Conservation (phyloP, 208 protist species). For the Trypanosoma cruzi region DNA sequence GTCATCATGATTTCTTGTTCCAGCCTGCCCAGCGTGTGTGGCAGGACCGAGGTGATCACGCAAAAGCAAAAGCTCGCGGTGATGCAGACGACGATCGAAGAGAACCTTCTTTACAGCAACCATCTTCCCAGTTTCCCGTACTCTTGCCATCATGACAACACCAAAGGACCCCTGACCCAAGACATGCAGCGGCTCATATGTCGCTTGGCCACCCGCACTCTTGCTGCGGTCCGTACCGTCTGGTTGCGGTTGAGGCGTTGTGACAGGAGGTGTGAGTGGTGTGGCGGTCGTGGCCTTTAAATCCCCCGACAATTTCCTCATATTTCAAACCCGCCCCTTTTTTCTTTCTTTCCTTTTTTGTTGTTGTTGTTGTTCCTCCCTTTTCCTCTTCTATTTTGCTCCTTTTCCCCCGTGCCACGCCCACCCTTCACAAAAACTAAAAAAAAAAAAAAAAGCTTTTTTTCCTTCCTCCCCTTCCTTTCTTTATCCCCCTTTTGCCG, state of each 20-base stretch:
- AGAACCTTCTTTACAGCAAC: slow-evolving; percentile 99
- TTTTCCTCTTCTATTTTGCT: too few relatives aligned
- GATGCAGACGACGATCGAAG: slow-evolving; percentile 97
- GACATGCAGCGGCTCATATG: slow-evolving; percentile 72
- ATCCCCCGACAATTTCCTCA: not conserved
- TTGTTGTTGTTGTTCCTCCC: too few relatives aligned
- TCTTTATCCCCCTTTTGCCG: too few relatives aligned
- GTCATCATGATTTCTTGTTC: not conserved
- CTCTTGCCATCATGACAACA: slow-evolving; percentile 93
- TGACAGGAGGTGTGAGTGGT: not conserved
- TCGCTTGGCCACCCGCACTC: slow-evolving; percentile 3
- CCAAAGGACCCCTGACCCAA: slow-evolving; percentile 98
- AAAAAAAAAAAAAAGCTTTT: too few relatives aligned
- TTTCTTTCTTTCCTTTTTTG: not conserved
- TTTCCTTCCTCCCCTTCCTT: too few relatives aligned
- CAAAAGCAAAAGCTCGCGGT: slow-evolving; percentile 98
- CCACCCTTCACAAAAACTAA: too few relatives aligned
- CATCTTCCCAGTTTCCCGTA: slow-evolving; percentile 73
- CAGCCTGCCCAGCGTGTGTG: not conserved
- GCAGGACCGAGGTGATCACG: slow-evolving; percentile 50
- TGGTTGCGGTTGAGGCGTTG: not conserved
- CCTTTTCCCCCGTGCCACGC: too few relatives aligned
- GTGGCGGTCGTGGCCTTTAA: not conserved
- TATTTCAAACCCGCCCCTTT: not conserved
- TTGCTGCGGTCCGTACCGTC: not conserved